phyloP scores from a whole-genome alignment of 1,284 basidiomycete species.

The Puccinia coronata region DNA sequence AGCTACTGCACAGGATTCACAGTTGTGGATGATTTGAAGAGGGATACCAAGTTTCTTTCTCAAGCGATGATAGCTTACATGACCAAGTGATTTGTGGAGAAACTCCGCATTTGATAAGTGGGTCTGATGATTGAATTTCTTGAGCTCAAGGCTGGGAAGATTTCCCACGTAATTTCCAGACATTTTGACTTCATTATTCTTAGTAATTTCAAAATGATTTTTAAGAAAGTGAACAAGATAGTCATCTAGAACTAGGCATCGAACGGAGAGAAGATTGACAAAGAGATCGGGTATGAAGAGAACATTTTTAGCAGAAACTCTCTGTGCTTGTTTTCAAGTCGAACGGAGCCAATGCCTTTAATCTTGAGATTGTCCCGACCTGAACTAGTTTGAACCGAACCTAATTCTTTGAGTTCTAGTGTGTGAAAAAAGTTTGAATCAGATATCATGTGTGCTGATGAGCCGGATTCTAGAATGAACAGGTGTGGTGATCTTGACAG shows the following conservation, averaged over 20 bases:
- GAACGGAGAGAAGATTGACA: neutral
- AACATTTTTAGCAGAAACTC: neutral
- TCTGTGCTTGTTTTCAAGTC: neutral
- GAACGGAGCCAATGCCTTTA: neutral
- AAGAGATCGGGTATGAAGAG: neutral
- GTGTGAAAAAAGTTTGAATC: neutral
- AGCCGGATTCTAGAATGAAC: neutral
- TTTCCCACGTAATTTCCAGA: too few relatives aligned
- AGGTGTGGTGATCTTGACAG: neutral
- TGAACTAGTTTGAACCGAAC: neutral
- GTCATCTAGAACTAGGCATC: too few relatives aligned
- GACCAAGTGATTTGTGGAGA: conserved; percentile 7
- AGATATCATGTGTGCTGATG: neutral
- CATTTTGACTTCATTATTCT: too few relatives aligned
- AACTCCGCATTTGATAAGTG: neutral
- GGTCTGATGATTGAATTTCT: too few relatives aligned
- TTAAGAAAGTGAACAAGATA: too few relatives aligned
- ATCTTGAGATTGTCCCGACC: neutral
- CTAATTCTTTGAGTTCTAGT: neutral
- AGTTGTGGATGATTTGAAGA: neutral
- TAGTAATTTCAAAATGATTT: too few relatives aligned
- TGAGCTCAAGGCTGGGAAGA: too few relatives aligned
- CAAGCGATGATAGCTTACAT: neutral
- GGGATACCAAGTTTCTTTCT: conserved; percentile 10
- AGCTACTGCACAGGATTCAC: neutral